Base-by-base conservation (phyloP, 2,329 filamentous ascomycete species). In the Anisogramma anomala region DNA sequence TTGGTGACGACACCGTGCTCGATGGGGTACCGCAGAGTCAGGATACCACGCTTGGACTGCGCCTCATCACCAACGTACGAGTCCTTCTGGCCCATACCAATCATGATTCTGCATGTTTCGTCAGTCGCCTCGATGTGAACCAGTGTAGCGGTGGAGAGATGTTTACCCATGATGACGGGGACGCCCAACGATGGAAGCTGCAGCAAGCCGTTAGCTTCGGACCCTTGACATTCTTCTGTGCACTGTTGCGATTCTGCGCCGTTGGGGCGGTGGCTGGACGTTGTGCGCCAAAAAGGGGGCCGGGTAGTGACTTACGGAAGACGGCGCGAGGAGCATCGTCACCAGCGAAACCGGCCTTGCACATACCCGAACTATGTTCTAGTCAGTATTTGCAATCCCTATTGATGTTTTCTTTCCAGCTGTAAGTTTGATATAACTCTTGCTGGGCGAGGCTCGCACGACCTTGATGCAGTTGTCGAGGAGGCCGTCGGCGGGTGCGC, bases 1-100 rank as follows among this genome's bases (percentile, higher is more conserved):
- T 96, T 96, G 74, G 91, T 98, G 66, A 98, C 91, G 61, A 98
- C 91, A 91, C 91, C 91, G 82, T 98, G 91, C 80, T 98, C 91
- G 67, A 98, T 98, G 65, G 91, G 91, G 74, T 98, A 98, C 77
- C 91, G 83, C 66, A 98, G 80, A 52, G 89, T 96, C 59, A 98
- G 81, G 74, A 98, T 96, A 94, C 91, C 91, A 91, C 91, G 89
- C 88, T 98, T 98, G 67, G 91, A 98, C 78, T 98, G 91, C 73
- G 91, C 91, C 79, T 98, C 91, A 74, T 98, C 91, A 79, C 91
- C 91, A 60, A 98, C 91, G 66, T 98, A 98, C 52, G 91, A 96
- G 79, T 98, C 91, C 78, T 98, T 98, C 75, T 96, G 91, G 61
- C 91, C 91, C 91, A 98, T 98, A 80, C 91, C 91, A 69, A 98